A percentile compares a stretch with the other conserved stretches of the same genome.
Conservation (phyloP, 164 flowering plant species). For the Aristolochia contorta region DNA sequence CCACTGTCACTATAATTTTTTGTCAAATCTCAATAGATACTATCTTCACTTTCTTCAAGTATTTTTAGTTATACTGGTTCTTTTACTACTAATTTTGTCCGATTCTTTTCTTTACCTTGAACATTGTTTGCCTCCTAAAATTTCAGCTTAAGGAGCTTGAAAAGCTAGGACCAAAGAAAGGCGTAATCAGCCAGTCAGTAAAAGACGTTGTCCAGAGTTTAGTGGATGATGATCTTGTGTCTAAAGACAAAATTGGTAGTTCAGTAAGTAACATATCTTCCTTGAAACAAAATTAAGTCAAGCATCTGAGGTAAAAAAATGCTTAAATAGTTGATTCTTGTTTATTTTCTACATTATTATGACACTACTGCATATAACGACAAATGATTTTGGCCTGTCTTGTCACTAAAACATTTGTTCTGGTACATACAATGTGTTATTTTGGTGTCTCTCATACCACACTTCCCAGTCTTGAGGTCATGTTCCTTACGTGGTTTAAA, state of each 20-base stretch:
- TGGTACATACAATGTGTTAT: too few relatives aligned
- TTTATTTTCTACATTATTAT: too few relatives aligned
- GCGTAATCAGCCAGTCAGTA: constrained; percentile 89
- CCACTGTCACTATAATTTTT: too few relatives aligned
- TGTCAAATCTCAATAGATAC: too few relatives aligned
- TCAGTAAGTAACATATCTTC: constrained; percentile 53
- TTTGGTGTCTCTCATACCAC: too few relatives aligned
- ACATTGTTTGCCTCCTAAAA: background rate
- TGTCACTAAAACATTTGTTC: background rate
- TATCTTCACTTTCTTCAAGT: too few relatives aligned
- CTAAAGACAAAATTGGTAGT: constrained; percentile 91
- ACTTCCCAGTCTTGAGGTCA: too few relatives aligned
- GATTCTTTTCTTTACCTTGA: background rate
- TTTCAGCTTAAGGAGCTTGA: constrained; percentile 95
- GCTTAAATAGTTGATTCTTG: background rate
- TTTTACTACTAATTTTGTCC: background rate
- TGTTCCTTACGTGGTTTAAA: too few relatives aligned
- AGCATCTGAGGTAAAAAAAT: background rate
- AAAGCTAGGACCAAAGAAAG: constrained; percentile 88
- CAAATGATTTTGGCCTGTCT: background rate
- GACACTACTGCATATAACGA: background rate
- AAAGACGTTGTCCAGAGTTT: constrained; percentile 95
- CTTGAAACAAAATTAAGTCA: background rate
- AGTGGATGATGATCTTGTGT: constrained; percentile 95
- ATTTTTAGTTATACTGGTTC: too few relatives aligned